Evolutionary conservation across 306 rosid genomes (phyloP).

Genomic region (Vigna nakashimae): DNA sequence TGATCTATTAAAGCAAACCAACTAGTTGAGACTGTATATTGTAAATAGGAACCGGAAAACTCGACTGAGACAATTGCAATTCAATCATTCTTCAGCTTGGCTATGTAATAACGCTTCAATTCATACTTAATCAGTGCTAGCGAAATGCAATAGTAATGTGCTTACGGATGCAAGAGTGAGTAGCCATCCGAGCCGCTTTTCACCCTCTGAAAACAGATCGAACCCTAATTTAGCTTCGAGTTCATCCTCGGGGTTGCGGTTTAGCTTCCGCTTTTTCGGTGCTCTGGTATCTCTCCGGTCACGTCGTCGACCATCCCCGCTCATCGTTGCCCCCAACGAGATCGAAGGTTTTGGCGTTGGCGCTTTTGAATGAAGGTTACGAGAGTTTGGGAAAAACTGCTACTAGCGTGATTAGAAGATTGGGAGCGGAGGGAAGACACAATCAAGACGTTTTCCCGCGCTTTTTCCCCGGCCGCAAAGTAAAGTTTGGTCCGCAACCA

Average conservation of each 20-base stretch:
- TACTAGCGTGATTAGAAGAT: not conserved
- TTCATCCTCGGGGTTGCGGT: constrained; percentile 84
- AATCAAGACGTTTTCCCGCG: constrained; percentile 2
- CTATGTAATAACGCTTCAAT: not conserved
- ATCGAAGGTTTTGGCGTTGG: not conserved
- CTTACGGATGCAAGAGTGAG: constrained; percentile 82
- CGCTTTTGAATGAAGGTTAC: not conserved
- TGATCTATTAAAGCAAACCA: constrained; percentile 32
- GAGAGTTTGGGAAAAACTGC: not conserved
- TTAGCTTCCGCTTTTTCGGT: constrained; percentile 72
- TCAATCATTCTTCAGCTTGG: not conserved
- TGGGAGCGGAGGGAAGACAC: not conserved
- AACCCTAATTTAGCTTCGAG: constrained; percentile 85
- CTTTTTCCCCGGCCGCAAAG: not conserved
- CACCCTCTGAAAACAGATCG: constrained; percentile 86
- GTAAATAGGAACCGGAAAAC: not conserved
- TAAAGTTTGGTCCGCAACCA: not conserved
- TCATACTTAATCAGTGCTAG: not conserved
- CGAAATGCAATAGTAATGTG: constrained; percentile 12
- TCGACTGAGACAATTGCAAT: not conserved
- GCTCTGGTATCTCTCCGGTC: constrained; percentile 53
- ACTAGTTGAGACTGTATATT: not conserved
- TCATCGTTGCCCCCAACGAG: constrained; percentile 48
- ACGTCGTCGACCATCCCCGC: constrained; percentile 60
- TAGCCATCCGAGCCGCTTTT: constrained; percentile 91